Percentiles rank a stretch among this genome's conserved stretches.
Evolutionary conservation across 257 asterid species (phyloP).

Genomic region (Fraxinus pennsylvanica): DNA sequence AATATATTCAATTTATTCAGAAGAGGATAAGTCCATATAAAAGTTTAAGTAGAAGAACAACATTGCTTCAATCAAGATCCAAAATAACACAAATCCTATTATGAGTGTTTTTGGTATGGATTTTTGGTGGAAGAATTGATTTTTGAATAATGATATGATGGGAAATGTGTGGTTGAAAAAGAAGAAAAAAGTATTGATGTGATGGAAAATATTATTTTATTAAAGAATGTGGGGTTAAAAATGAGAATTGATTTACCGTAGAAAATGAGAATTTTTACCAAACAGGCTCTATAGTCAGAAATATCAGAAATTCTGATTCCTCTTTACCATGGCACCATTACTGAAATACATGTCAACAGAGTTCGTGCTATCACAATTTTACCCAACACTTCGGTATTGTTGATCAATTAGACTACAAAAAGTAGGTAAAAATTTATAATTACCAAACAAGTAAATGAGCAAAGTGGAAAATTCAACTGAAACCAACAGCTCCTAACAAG

Average conservation of each 20-base stretch:
- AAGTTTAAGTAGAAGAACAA: neutral
- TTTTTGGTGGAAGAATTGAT: too few relatives aligned
- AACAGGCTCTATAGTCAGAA: neutral
- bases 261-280: too few relatives aligned
- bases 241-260: too few relatives aligned
- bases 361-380: neutral
- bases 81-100: neutral
- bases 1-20: neutral
- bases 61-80: neutral
- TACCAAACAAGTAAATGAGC: neutral
- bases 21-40: neutral
- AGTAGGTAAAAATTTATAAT: neutral
- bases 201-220: too few relatives aligned
- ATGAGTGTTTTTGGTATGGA: too few relatives aligned
- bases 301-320: neutral
- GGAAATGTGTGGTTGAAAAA: too few relatives aligned
- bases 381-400: neutral
- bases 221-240: too few relatives aligned
- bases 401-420: neutral
- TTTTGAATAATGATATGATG: too few relatives aligned
- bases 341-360: neutral
- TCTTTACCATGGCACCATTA: neutral
- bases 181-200: too few relatives aligned
- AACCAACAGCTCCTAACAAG: neutral
- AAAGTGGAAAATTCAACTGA: neutral